Percentiles rank a stretch among this genome's conserved stretches.
phyloP scores from a whole-genome alignment of 352 stramenopile genomes.

The Pythium dissimile region DNA sequence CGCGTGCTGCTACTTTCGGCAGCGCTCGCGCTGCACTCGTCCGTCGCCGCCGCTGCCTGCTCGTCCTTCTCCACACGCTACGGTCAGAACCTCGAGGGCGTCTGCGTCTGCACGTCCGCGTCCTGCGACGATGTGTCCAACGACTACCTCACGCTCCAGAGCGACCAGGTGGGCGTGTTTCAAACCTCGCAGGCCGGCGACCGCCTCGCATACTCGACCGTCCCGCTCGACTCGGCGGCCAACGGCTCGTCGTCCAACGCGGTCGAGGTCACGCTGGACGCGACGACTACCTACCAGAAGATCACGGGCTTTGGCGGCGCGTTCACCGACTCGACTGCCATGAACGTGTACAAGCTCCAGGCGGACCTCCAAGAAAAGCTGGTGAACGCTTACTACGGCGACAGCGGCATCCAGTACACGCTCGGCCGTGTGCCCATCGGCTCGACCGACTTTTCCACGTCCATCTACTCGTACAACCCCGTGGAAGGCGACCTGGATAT shows the following conservation, averaged over 20 bases:
- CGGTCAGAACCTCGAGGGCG: constrained; percentile 36
- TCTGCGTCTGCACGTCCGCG: constrained; percentile 53
- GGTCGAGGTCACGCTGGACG: constrained; percentile 42
- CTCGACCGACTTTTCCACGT: constrained; percentile 84
- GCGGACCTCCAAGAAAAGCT: constrained; percentile 56
- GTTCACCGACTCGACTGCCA: constrained; percentile 84
- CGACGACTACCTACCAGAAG: constrained; percentile 55
- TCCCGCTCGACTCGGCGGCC: background rate
- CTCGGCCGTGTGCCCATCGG: constrained; percentile 82
- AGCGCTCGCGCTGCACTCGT: background rate
- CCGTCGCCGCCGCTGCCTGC: background rate
- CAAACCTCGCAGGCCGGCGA: constrained; percentile 44
- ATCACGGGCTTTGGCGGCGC: constrained; percentile 89
- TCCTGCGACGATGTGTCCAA: constrained; percentile 53
- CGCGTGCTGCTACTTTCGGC: background rate
- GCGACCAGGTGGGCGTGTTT: constrained; percentile 38
- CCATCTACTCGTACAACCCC: constrained; percentile 86
- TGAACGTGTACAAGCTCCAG: constrained; percentile 73
- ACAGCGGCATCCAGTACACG: constrained; percentile 80
- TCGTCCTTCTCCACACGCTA: constrained; percentile 36
- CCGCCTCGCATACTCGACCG: constrained; percentile 36
- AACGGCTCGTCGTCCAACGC: constrained; percentile 2
- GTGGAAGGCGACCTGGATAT: constrained; percentile 78
- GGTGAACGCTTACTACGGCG: constrained; percentile 77
- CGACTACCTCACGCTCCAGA: constrained; percentile 34